Base-by-base conservation (phyloP, 306 rosid species). In the Fagus crenata region DNA sequence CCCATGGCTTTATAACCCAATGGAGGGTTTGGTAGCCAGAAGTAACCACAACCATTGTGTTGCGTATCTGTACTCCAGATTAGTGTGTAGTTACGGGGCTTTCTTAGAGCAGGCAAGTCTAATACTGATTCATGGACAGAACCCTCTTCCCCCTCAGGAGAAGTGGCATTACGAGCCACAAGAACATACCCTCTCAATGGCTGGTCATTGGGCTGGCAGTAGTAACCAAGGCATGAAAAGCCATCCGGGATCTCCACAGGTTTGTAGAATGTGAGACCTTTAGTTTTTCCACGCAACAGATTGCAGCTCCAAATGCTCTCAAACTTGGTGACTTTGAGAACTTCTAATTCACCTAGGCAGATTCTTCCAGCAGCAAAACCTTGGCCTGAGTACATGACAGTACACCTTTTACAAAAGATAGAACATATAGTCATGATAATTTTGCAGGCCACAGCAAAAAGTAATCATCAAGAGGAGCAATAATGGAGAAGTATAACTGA, bases 21-120 rank as follows among this genome's bases (percentile, higher is more conserved):
- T 17, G 98, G 93, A 64, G 98, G 90, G 55, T 85, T 95, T 78
- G 98, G 97, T 80, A 77, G 80, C 98, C 98, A 95, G 75, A 92
- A 83, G 86, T 85, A 92, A 74, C 88, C 97, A 82, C 85, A 82
- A 53, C 81, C 91, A 77, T 77, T 85, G 75, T 78, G 81, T 31
- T 51, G 40, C 28, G 86, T 88, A 32, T 93, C 97, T 15, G 80
- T 49, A 71, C 86, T 89, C 91, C 98, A 95, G 6, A 95, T 56
- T 71, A 95, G 82, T 0, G 96, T 75, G 86, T 88, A 92, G 67
- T 64, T 83, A 60, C 85, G 65, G 12, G 98, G 97, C 72, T 61
- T 89, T 75, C 55, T 68, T 1, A 95, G 87, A 42, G 91, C 91
- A 0, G 97, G 93, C 42, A 80, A 77, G 71, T 80, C 85, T 51